A percentile compares a stretch with the other conserved stretches of the same genome.
Evolutionary conservation across 2,329 filamentous ascomycete species (phyloP).

Genomic region (Cladosporium halotolerans): DNA sequence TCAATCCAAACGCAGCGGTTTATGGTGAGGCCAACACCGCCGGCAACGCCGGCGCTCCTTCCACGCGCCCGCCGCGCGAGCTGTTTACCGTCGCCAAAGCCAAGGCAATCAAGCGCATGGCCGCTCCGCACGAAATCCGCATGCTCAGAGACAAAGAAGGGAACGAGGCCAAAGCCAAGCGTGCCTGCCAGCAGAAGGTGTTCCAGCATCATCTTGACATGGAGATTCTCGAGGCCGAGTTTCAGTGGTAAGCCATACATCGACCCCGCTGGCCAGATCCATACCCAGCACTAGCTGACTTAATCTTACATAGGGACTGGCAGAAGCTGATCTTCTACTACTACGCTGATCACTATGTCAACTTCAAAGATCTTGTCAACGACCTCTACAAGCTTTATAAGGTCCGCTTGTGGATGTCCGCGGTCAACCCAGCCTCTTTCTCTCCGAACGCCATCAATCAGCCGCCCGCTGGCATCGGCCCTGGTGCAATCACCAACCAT

Average conservation of each 20-base stretch:
- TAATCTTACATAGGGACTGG: conserved; percentile 65
- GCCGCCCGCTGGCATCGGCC: conserved; percentile 32
- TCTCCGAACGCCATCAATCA: conserved; percentile 30
- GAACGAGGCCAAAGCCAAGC: conserved; percentile 94
- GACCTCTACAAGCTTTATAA: conserved; percentile 99
- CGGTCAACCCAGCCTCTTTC: conserved; percentile 95
- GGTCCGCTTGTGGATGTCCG: conserved; percentile 98
- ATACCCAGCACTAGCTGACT: too few relatives aligned
- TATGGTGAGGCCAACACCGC: conserved; percentile 21
- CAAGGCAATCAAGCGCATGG: conserved; percentile 92
- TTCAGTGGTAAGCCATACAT: conserved; percentile 78
- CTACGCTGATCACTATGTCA: conserved; percentile 96
- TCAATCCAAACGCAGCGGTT: conserved; percentile 30
- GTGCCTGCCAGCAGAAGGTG: conserved; percentile 94
- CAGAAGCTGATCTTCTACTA: conserved; percentile 99
- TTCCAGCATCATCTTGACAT: conserved; percentile 91
- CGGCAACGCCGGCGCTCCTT: conserved; percentile 14
- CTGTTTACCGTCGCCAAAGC: conserved; percentile 66
- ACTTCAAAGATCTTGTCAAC: conserved; percentile 95
- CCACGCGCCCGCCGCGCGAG: conserved; percentile 25
- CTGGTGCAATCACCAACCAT: conserved; percentile 27
- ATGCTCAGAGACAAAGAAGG: conserved; percentile 91
- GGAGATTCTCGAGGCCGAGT: conserved; percentile 98
- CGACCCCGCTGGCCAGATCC: background rate
- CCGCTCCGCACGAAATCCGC: conserved; percentile 84